Percentiles rank a stretch among this genome's conserved stretches.
phyloP scores from a whole-genome alignment of 495 filamentous ascomycete species.

The Astrothelium subdiscretum region DNA sequence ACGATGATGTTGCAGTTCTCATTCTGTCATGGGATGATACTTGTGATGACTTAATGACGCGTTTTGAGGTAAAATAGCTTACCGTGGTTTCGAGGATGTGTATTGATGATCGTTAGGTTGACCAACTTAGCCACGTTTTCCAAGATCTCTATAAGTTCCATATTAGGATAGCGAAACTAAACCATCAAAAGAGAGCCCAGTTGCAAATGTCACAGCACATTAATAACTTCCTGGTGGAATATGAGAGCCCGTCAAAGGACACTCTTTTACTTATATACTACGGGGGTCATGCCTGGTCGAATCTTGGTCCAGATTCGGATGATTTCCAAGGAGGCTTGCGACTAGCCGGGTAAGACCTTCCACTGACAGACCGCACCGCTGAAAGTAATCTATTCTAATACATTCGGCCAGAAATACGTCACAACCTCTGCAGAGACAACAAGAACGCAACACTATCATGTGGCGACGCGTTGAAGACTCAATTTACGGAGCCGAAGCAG shows the following conservation, averaged over 20 bases:
- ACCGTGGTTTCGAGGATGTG: no score
- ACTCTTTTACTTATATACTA: slow-evolving; percentile 15
- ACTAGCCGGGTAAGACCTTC: background rate
- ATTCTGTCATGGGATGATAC: no score
- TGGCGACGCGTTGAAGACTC: background rate
- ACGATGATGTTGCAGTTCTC: no score
- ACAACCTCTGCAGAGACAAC: background rate
- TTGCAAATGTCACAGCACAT: background rate
- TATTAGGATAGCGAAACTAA: background rate
- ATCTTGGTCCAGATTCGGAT: background rate
- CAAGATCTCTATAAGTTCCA: background rate
- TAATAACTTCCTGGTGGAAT: slow-evolving; percentile 1
- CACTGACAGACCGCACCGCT: no score
- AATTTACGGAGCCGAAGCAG: background rate
- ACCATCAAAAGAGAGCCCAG: background rate
- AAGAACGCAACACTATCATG: background rate
- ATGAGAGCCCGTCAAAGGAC: background rate
- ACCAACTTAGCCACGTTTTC: background rate
- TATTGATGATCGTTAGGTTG: background rate
- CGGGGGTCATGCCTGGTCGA: slow-evolving; percentile 13
- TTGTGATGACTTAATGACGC: no score
- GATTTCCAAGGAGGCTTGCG: background rate
- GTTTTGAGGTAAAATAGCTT: no score
- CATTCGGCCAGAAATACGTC: no score
- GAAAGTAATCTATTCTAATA: no score